Evolutionary conservation across 352 stramenopile species (phyloP), one percentile per base, ranked within the genome.

Genomic region (Phytophthora macrochlamydospora): DNA sequence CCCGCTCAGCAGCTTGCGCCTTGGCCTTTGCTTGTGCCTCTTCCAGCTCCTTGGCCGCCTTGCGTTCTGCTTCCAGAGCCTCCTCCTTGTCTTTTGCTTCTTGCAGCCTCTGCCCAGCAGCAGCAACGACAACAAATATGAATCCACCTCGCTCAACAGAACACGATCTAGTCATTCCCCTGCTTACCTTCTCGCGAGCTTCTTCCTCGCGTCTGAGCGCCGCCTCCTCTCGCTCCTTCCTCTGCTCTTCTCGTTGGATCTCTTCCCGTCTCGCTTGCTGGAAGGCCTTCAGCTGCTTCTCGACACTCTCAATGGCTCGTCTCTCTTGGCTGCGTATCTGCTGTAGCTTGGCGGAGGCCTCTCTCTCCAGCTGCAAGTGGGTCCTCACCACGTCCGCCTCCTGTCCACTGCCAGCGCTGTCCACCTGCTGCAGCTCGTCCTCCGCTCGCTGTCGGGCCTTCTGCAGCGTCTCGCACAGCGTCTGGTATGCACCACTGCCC

Each of bases 381-480:
- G 71, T 69, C 31, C 71, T 71, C 18, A 87, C 24, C 1, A 83
- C 53, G 5, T 62, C 69, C 18, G 67, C 40, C 28, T 62, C 3
- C 51, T 64, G 31, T 60, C 62, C 42, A 57, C 44, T 33, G 45
- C 7, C 2, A 9, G 54, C 46, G 2, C 48, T 46, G 18, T 68
- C 71, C 38, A 79, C 37, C 24, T 30, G 53, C 14, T 65, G 63
- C 37, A 93, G 57, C 60, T 85, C 73, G 8, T 62, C 55, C 18
- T 89, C 81, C 0, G 85, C 85, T 24, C 90, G 71, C 11, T 74
- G 59, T 24, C 83, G 85, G 31, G 82, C 76, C 24, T 63, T 69
- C 59, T 91, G 76, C 51, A 93, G 65, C 32, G 79, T 91, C 43
- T 81, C 63, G 29, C 80, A 91, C 38, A 93, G 70, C 56, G 56